These are phyloP conservation scores for Ochetophila trinervis DNA, from an alignment of 306 rosid species.

Conservation along the genomic window DNA sequence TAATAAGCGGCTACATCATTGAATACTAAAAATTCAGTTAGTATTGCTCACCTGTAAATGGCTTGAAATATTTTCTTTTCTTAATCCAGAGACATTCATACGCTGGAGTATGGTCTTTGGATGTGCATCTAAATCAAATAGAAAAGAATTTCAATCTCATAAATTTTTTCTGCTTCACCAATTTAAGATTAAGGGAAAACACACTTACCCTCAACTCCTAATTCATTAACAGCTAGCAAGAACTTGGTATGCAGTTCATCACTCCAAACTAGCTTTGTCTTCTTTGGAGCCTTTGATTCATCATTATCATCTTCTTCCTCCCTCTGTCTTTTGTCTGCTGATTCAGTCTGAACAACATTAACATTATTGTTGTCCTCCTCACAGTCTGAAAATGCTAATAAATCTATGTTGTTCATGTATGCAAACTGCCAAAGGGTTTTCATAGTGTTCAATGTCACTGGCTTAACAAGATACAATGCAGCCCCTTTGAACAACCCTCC, in stretches of 20 bases:
- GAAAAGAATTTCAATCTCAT: background rate
- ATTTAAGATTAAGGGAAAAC: constrained; percentile 1
- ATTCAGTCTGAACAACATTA: background rate
- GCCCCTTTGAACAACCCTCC: constrained; percentile 37
- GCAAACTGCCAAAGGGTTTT: constrained; percentile 38
- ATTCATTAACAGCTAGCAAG: constrained; percentile 23
- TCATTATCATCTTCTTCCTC: background rate
- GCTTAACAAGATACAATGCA: constrained; percentile 19
- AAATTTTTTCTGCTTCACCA: background rate
- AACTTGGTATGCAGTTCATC: constrained; percentile 32
- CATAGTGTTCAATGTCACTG: constrained; percentile 20
- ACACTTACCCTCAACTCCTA: constrained; percentile 38
- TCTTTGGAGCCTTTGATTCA: constrained; percentile 14
- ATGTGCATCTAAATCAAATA: constrained; percentile 31
- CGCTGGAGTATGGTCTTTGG: constrained; percentile 35
- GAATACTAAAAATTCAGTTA: no score
- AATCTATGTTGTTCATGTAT: constrained; percentile 5
- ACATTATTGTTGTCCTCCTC: background rate
- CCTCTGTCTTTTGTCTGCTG: constrained; percentile 11
- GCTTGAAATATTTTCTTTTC: constrained; percentile 26
- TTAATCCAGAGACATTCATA: constrained; percentile 41
- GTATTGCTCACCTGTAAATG: constrained; percentile 50
- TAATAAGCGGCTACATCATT: no score
- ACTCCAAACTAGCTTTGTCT: constrained; percentile 32
- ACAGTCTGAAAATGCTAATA: no score